Base-by-base conservation (phyloP, 1,284 basidiomycete genomes). In the Cystobasidium sp. region DNA sequence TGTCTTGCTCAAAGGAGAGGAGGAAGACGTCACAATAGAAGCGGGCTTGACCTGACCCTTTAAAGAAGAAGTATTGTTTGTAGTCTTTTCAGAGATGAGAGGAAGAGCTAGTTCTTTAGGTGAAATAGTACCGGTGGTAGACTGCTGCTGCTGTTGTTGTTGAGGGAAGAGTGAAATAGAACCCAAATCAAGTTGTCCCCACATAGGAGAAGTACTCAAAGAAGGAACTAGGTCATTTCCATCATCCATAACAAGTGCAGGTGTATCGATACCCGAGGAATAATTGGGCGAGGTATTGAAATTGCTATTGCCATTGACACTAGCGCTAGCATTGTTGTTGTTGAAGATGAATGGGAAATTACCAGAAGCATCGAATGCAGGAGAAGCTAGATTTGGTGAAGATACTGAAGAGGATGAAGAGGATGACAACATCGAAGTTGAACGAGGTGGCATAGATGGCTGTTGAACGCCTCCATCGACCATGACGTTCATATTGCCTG, bases 241-340 rank as follows among this genome's bases (percentile, higher is more conserved):
- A 43, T 71, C 69, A 51, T 71, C 69, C 55, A 61, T 24, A 41
- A 61, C 49, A 22, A 71, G 61, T 39, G 69, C 69, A 51, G 69
- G 69, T 16, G 69, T 71, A 49, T 52, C 61, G 18, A 71, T 49
- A 39, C 31, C 51, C 8, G 49, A 52, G 43, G 49, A 52, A 43
- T 16, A 41, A 10, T 37, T 53, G 12, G 64, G 64, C 3, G 64
- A 66, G 20, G 41, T 66, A 22, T 59, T 41, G 37, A 59, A 41
- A 12, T 41, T 6, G 14, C 37, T 9, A 18, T 37, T 55, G 9
- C 56, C 56, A 37, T 58, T 41, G 10, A 14, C 39, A 14, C 9
- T 31, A 31, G 2, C 31, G 31, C 31, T 31, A 31, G 31, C 31
- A n/a, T n/a, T 41, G 39, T 37, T 24, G n/a, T 43, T 59, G 56